These are phyloP conservation scores for Colletotrichum lindemuthianum DNA, from an alignment of 2,329 filamentous ascomycete genomes.

Conservation along the genomic window DNA sequence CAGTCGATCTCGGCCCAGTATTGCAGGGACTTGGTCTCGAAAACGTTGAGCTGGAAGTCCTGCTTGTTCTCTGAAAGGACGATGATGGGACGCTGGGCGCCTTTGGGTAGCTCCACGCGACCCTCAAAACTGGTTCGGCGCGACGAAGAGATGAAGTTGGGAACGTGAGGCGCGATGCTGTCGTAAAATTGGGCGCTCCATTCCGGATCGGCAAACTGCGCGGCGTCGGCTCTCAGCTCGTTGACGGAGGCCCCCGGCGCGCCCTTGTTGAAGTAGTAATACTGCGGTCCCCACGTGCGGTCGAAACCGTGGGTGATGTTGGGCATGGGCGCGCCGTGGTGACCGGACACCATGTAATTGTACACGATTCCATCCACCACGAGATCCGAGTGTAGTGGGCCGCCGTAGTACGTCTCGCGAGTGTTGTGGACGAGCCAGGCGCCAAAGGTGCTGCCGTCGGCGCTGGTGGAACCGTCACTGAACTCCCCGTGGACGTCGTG, in stretches of 20 bases:
- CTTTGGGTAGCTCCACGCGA: slow-evolving; percentile 60
- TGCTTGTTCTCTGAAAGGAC: slow-evolving; percentile 54
- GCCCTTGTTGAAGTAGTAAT: slow-evolving; percentile 67
- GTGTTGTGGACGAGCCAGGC: slow-evolving; percentile 74
- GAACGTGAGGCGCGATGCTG: slow-evolving; percentile 66
- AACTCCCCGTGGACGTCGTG: slow-evolving; percentile 65
- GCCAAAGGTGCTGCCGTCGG: slow-evolving; percentile 63
- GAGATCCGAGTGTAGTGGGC: slow-evolving; percentile 70
- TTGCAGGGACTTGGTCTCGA: slow-evolving; percentile 65
- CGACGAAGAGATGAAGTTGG: slow-evolving; percentile 65
- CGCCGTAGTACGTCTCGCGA: slow-evolving; percentile 70
- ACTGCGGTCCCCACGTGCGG: slow-evolving; percentile 72
- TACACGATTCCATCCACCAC: slow-evolving; percentile 73
- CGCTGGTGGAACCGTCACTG: slow-evolving; percentile 51
- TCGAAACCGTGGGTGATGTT: slow-evolving; percentile 74
- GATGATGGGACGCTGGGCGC: slow-evolving; percentile 62
- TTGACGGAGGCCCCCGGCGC: neutral
- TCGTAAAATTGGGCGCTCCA: slow-evolving; percentile 72
- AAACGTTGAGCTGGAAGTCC: slow-evolving; percentile 54
- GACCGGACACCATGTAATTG: slow-evolving; percentile 71
- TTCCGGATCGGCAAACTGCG: slow-evolving; percentile 56
- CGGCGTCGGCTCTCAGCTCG: slow-evolving; percentile 55
- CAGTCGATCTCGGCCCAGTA: slow-evolving; percentile 67
- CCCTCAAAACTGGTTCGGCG: slow-evolving; percentile 61
- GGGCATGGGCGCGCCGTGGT: slow-evolving; percentile 70